These are phyloP conservation scores for Bryopsis sp. DNA, from an alignment of 139 green algal genomes.

Conservation along the genomic window DNA sequence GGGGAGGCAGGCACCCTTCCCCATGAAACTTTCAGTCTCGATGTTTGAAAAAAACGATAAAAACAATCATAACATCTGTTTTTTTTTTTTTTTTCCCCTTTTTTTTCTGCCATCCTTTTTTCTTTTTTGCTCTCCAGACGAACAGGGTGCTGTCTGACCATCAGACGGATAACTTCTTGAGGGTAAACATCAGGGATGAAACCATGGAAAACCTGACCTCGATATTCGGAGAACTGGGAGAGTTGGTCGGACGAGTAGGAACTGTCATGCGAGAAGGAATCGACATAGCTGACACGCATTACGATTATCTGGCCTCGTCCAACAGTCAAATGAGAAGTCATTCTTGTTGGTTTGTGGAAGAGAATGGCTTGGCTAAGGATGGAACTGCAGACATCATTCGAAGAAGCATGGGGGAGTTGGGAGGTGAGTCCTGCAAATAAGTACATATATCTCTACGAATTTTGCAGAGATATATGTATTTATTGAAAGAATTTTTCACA, in stretches of 20 bases:
- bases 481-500: no score
- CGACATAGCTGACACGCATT: background rate
- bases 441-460: no score
- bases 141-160: background rate
- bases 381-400: background rate
- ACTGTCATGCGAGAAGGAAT: constrained; percentile 5
- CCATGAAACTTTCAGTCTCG: background rate
- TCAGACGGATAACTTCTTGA: background rate
- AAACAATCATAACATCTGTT: background rate
- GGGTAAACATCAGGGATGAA: constrained; percentile 15
- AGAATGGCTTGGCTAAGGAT: background rate
- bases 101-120: background rate
- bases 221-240: constrained; percentile 1
- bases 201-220: constrained; percentile 4
- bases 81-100: background rate
- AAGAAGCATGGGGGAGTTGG: background rate
- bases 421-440: background rate
- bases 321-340: constrained; percentile 16
- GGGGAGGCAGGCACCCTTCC: background rate
- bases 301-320: constrained; percentile 15
- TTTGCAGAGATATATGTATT: no score
- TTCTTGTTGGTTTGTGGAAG: constrained; percentile 16
- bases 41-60: background rate
- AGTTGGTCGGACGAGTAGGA: background rate
- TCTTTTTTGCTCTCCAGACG: background rate